Evolutionary conservation across 2,329 filamentous ascomycete genomes (phyloP).

Genomic region (Talaromyces sp.): DNA sequence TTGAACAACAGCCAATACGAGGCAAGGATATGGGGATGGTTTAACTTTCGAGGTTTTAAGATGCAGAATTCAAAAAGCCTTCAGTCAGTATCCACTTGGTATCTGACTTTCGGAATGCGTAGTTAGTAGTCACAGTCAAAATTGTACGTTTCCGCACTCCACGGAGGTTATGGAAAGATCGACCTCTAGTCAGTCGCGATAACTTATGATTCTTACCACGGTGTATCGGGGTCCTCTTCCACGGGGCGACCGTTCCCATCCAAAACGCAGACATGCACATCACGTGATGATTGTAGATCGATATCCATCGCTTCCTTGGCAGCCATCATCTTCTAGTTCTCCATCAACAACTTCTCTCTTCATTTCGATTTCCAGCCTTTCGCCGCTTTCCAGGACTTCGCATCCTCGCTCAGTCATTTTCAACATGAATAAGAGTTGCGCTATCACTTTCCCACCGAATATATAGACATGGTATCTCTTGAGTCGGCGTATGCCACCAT

Average conservation of each 20-base stretch:
- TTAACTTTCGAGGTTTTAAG: neutral
- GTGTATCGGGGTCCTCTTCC: too few species aligned
- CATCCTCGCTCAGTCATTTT: neutral
- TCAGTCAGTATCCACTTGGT: neutral
- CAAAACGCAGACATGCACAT: neutral
- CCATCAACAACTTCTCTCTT: neutral
- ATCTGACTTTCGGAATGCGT: neutral
- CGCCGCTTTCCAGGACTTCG: neutral
- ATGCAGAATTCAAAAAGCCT: neutral
- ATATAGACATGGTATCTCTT: constrained; percentile 14
- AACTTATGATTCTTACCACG: too few species aligned
- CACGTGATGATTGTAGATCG: constrained; percentile 4
- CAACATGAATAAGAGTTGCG: neutral
- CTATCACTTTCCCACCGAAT: neutral
- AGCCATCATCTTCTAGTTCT: neutral
- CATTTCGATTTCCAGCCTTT: neutral
- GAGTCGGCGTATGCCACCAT: constrained; percentile 16
- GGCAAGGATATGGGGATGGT: neutral
- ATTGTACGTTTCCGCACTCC: neutral
- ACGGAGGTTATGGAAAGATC: too few species aligned
- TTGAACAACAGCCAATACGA: neutral
- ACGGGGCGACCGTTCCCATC: too few species aligned
- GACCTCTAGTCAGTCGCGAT: too few species aligned
- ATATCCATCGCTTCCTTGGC: constrained; percentile 1
- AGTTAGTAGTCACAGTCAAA: neutral